Percentiles rank a stretch among this genome's conserved stretches.
Evolutionary conservation across 352 stramenopile genomes (phyloP).

Genomic region (Phytopythium kandeliae): DNA sequence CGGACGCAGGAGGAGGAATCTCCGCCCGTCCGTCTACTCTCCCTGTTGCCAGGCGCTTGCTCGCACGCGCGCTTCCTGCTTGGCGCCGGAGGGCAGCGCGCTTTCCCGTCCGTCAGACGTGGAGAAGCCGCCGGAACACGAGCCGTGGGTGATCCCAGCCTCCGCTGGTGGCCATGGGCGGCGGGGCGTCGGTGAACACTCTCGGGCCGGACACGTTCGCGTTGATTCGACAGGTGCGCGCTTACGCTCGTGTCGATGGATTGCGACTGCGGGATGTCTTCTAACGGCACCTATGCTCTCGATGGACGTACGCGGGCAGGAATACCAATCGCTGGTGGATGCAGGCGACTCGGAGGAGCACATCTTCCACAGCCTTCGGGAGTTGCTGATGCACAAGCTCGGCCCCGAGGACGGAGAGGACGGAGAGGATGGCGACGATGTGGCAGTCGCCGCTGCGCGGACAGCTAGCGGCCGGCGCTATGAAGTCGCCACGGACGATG

Average conservation of each 20-base stretch:
- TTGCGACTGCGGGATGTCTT: too few species aligned
- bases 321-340: slow-evolving; percentile 28
- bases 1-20: too few species aligned
- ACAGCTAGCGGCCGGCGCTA: background rate
- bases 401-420: too few species aligned
- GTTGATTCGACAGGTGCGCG: slow-evolving; percentile 1
- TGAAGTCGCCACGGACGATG: background rate
- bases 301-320: slow-evolving; percentile 11
- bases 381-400: slow-evolving; percentile 17
- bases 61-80: background rate
- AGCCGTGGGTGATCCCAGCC: background rate
- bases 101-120: too few species aligned
- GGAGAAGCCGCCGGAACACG: background rate
- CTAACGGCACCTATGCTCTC: too few species aligned
- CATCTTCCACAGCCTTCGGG: slow-evolving; percentile 37
- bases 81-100: background rate
- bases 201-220: slow-evolving; percentile 1
- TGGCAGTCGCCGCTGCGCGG: background rate
- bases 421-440: background rate
- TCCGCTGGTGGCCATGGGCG: background rate
- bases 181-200: slow-evolving; percentile 2
- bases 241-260: too few species aligned
- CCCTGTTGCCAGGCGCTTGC: background rate
- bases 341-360: slow-evolving; percentile 32
- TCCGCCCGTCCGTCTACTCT: too few species aligned